A percentile compares a stretch with the other conserved stretches of the same genome.
Evolutionary conservation across 1,139 yeast genomes (phyloP).

Genomic region (Pneumocystis sp.): DNA sequence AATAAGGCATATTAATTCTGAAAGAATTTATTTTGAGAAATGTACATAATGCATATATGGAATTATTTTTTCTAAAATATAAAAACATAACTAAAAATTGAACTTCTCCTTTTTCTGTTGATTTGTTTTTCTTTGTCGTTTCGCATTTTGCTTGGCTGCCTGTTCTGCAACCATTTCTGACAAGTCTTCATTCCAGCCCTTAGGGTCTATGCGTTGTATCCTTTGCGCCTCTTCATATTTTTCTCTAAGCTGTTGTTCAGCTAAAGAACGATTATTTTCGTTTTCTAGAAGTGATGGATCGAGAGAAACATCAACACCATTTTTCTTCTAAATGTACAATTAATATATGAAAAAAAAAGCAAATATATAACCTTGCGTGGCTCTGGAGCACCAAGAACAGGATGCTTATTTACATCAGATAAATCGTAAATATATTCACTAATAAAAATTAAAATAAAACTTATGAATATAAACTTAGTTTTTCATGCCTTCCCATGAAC

Average conservation of each 20-base stretch:
- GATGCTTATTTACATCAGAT: conserved; percentile 4
- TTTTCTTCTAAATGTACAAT: conserved; percentile 3
- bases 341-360: conserved; percentile 3
- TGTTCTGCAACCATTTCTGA: conserved; percentile 14
- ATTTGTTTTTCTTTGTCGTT: conserved; percentile 7
- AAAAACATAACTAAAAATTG: conserved; percentile 4
- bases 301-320: conserved; percentile 10
- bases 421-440: conserved; percentile 11
- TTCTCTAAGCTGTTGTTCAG: conserved; percentile 8
- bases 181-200: conserved; percentile 11
- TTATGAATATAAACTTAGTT: not conserved
- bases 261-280: conserved; percentile 1
- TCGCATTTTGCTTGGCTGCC: conserved; percentile 7
- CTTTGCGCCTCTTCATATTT: conserved; percentile 8
- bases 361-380: not conserved
- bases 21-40: not conserved
- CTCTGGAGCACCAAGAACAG: not conserved
- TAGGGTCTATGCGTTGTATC: conserved; percentile 3
- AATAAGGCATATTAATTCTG: not conserved
- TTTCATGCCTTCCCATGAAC: conserved; percentile 10
- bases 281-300: conserved; percentile 9
- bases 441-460: not conserved
- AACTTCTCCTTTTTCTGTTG: conserved; percentile 13
- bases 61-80: not conserved
- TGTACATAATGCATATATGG: not conserved